Evolutionary conservation across 495 filamentous ascomycete genomes (phyloP).

Genomic region (Podospora anserina): DNA sequence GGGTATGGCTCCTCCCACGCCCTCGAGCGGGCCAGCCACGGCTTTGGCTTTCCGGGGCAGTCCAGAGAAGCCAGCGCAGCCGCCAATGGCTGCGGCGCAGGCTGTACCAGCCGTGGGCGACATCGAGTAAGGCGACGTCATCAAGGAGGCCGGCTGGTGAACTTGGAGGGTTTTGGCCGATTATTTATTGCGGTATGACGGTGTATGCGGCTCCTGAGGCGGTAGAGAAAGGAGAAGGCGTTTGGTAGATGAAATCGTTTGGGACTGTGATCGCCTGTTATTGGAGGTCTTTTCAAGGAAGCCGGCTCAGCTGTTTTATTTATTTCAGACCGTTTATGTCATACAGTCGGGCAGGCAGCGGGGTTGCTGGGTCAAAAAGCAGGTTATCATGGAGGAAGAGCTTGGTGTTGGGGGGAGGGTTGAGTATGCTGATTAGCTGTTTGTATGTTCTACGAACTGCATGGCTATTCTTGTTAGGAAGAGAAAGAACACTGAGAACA

Average conservation of each 20-base stretch:
- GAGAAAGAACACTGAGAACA: not conserved
- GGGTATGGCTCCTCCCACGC: constrained; percentile 23
- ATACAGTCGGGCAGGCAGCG: not conserved
- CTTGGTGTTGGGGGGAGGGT: not conserved
- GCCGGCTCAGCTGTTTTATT: not conserved
- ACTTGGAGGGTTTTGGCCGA: not conserved
- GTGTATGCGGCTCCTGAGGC: not conserved
- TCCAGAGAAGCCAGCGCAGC: constrained; percentile 52
- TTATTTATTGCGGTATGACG: not conserved
- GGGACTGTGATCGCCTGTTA: not conserved
- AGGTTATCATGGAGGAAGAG: not conserved
- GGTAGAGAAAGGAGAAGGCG: not conserved
- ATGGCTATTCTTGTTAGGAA: not conserved
- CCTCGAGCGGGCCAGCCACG: constrained; percentile 34
- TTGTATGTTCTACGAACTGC: not conserved
- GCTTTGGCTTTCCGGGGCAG: constrained; percentile 52
- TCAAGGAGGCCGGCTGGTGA: not conserved
- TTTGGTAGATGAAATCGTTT: not conserved
- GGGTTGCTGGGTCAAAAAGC: not conserved
- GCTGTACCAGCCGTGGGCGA: constrained; percentile 31
- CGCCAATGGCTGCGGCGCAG: constrained; percentile 29
- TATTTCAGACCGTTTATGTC: not conserved
- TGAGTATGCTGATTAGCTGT: not conserved
- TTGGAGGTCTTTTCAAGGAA: not conserved
- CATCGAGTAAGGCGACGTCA: constrained; percentile 22